A percentile compares a stretch with the other conserved stretches of the same genome.
These are phyloP conservation scores for Climacium dendroides DNA, from an alignment of 225 moss, liverwort and hornwort species.

Conservation along the genomic window DNA sequence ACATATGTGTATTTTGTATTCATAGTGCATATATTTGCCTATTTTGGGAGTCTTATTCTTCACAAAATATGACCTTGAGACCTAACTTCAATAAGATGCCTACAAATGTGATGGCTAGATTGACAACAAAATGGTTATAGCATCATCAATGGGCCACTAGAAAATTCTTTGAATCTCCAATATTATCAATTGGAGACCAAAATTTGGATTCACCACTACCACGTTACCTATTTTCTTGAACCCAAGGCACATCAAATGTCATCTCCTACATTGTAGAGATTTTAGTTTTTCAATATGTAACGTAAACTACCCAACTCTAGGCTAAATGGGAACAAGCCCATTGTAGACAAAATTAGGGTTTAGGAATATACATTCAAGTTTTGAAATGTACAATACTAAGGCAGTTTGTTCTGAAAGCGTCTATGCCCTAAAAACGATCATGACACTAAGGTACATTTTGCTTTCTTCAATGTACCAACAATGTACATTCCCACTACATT, in stretches of 20 bases:
- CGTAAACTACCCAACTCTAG: background rate
- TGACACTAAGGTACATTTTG: too few relatives aligned
- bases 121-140: background rate
- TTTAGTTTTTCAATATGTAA: background rate
- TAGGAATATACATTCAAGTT: too few relatives aligned
- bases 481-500: too few relatives aligned
- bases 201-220: rapidly evolving
- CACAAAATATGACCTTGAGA: background rate
- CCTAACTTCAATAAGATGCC: background rate
- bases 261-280: rapidly evolving
- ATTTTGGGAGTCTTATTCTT: background rate
- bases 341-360: too few relatives aligned
- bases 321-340: too few relatives aligned
- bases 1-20: too few relatives aligned
- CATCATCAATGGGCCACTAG: background rate
- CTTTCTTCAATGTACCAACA: too few relatives aligned
- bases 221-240: rapidly evolving
- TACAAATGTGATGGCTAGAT: background rate
- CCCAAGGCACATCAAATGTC: rapidly evolving
- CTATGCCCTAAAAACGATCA: too few relatives aligned
- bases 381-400: too few relatives aligned
- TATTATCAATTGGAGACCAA: rapidly evolving
- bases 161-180: background rate
- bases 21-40: background rate
- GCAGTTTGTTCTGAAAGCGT: too few relatives aligned